Conservation (phyloP, 805 yeast genomes). For the Cyberlindnera maclurae region DNA sequence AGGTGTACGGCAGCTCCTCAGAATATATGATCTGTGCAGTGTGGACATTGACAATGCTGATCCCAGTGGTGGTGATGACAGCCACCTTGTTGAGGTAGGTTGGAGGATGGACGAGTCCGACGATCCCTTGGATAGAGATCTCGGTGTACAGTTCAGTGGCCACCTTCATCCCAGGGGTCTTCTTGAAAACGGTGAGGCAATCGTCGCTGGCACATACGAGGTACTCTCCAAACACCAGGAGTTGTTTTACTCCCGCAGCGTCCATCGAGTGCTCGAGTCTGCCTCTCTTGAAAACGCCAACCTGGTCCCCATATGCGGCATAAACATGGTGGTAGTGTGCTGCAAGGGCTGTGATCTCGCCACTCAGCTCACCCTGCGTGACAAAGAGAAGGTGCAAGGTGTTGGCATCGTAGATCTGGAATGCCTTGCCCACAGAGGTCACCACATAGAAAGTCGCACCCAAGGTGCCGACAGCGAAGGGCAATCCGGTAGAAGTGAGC, state of each 20-base stretch:
- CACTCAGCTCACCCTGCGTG: constrained; percentile 68
- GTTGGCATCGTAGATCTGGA: constrained; percentile 91
- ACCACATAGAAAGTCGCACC: constrained; percentile 85
- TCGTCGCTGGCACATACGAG: constrained; percentile 51
- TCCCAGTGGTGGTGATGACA: constrained; percentile 62
- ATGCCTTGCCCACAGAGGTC: constrained; percentile 82
- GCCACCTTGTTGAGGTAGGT: constrained; percentile 87
- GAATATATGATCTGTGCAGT: constrained; percentile 67
- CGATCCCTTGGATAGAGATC: constrained; percentile 61
- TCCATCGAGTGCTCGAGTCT: constrained; percentile 38
- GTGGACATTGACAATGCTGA: constrained; percentile 65
- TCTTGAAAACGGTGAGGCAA: constrained; percentile 47
- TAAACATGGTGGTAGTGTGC: constrained; percentile 82
- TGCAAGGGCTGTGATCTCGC: constrained; percentile 60
- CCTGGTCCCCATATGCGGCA: constrained; percentile 62
- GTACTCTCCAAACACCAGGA: constrained; percentile 72
- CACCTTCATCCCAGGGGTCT: constrained; percentile 35
- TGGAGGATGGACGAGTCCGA: constrained; percentile 72
- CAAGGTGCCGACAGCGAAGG: constrained; percentile 82
- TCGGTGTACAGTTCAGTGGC: constrained; percentile 63
- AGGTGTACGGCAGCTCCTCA: constrained; percentile 43
- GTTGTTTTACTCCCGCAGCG: constrained; percentile 35
- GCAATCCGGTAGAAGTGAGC: constrained; percentile 77
- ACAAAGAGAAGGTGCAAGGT: constrained; percentile 81
- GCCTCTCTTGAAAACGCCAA: constrained; percentile 84